phyloP scores from a whole-genome alignment of 305 asterid genomes.

The Stenogyne calaminthoides region DNA sequence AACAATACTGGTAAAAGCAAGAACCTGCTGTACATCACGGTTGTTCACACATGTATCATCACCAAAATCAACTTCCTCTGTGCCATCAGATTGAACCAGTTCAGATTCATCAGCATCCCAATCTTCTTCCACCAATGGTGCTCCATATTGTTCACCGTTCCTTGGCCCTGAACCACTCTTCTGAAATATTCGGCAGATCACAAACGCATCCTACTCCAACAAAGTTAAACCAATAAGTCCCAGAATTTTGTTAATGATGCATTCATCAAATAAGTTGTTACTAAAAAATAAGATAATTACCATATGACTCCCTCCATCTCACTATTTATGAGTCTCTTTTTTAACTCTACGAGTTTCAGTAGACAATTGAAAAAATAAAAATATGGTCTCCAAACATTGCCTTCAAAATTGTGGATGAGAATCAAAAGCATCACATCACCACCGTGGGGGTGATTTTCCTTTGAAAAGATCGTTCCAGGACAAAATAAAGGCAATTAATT shows the following conservation, averaged over 20 bases:
- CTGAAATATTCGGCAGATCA: conserved; percentile 86
- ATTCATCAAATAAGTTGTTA: background rate
- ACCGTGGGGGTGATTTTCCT: background rate
- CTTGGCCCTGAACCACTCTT: conserved; percentile 96
- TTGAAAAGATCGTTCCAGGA: background rate
- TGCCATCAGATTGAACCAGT: conserved; percentile 40
- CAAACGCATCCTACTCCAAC: conserved; percentile 74
- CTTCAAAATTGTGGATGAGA: background rate
- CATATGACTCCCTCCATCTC: background rate
- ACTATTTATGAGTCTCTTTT: background rate
- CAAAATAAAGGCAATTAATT: background rate
- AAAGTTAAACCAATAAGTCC: conserved; percentile 21
- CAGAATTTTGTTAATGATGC: conserved; percentile 6
- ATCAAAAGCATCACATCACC: conserved; percentile 14
- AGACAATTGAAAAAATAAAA: background rate
- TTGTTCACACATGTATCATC: conserved; percentile 51
- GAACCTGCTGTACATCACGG: conserved; percentile 72
- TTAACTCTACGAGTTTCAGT: background rate
- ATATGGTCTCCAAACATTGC: background rate
- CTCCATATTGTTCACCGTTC: conserved; percentile 94
- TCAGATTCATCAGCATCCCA: conserved; percentile 73
- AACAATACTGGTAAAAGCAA: conserved; percentile 9
- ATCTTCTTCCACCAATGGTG: conserved; percentile 91
- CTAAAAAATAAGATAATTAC: background rate
- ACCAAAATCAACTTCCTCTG: conserved; percentile 49